Conservation (phyloP, 108 stramenopile genomes). For the Fistulifera pelliculosa region DNA sequence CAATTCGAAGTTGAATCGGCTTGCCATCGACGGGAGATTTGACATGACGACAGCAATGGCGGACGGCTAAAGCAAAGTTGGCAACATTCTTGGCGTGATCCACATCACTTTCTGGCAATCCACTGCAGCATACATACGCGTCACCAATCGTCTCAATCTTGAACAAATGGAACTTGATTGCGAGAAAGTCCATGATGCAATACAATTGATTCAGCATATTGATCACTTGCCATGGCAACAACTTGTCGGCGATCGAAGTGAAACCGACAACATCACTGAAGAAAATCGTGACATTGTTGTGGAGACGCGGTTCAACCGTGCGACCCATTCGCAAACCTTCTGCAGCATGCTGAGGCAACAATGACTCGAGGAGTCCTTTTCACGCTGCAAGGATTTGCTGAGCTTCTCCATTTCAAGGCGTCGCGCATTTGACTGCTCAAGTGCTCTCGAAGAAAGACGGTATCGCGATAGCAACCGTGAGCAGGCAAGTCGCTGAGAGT, state of each 20-base stretch:
- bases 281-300: constrained; percentile 44
- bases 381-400: constrained; percentile 18
- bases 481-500: constrained; percentile 35
- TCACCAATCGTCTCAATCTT: constrained; percentile 78
- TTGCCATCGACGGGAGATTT: neutral
- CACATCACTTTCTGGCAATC: constrained; percentile 26
- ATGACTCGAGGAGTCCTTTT: constrained; percentile 25
- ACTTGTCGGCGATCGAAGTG: constrained; percentile 37
- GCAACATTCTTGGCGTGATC: constrained; percentile 38
- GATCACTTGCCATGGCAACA: constrained; percentile 44
- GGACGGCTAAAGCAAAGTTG: constrained; percentile 26
- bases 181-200: constrained; percentile 47
- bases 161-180: constrained; percentile 56
- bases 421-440: constrained; percentile 20
- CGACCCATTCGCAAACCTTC: constrained; percentile 31
- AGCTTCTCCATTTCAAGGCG: constrained; percentile 30
- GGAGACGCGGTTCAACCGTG: constrained; percentile 40
- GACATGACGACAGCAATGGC: constrained; percentile 1
- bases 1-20: neutral
- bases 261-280: constrained; percentile 70
- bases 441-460: constrained; percentile 35
- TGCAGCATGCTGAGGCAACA: constrained; percentile 35
- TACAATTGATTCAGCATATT: constrained; percentile 60
- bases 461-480: constrained; percentile 32
- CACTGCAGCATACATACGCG: constrained; percentile 37